Evolutionary conservation across 176 grass and related monocot species (phyloP).

Genomic region (Zea mays): DNA sequence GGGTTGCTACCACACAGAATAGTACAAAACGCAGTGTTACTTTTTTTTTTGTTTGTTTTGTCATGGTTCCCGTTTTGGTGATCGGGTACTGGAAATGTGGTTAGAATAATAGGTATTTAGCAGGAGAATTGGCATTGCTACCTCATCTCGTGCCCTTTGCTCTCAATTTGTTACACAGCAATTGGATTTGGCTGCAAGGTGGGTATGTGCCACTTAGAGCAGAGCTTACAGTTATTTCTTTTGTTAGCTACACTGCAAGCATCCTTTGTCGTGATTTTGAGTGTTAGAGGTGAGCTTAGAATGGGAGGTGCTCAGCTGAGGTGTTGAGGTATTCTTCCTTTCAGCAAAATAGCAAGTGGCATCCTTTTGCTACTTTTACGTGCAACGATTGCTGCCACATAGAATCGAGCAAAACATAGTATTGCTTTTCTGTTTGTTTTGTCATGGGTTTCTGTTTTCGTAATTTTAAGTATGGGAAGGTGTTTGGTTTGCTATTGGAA

Average conservation of each 20-base stretch:
- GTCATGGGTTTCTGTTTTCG: neutral
- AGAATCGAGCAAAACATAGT: neutral
- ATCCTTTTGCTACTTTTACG: neutral
- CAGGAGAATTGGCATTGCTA: constrained; percentile 71
- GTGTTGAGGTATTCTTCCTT: neutral
- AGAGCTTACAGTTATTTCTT: neutral
- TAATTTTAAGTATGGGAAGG: neutral
- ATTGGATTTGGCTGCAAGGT: neutral
- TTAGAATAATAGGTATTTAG: constrained; percentile 56
- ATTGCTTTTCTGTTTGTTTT: neutral
- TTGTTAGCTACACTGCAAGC: neutral
- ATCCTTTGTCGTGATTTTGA: neutral
- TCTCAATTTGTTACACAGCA: neutral
- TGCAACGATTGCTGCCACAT: neutral
- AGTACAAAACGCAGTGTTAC: neutral
- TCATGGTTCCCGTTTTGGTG: neutral
- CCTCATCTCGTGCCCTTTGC: neutral
- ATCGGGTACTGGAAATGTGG: neutral
- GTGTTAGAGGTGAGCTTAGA: neutral
- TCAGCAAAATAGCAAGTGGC: neutral
- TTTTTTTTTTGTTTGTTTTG: neutral
- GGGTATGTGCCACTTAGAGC: neutral
- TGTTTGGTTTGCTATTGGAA: neutral
- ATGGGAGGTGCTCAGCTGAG: neutral
- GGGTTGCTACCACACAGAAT: neutral